Evolutionary conservation across 495 filamentous ascomycete genomes (phyloP), one percentile per base, ranked within the genome.

Genomic region (Aspergillus kassunensis): DNA sequence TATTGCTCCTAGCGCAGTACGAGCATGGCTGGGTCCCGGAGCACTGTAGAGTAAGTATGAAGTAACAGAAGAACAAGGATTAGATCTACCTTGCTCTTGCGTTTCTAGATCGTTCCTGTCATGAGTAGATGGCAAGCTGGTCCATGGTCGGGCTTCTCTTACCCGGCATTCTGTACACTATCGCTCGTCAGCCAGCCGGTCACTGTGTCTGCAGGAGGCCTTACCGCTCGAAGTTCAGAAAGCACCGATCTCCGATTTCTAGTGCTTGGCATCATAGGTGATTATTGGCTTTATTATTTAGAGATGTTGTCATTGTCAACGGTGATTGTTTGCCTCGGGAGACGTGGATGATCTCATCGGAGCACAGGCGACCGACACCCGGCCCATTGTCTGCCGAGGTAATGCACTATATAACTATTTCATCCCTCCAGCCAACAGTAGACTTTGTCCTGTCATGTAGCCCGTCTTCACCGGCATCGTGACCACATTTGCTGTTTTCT

Each of bases 401-500:
- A 9, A 27, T 27, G 24, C 9, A 4, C 19, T 29, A 21, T 37
- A 23, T 19, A 10, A 9, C 36, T 41, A 74, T 60, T 74, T 74
- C 58, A 84, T 65, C 23, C 80, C 82, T 11, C 82, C 80, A 36
- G 74, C 81, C 56, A 80, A 58, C 59, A 80, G 59, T 37, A 83
- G 71, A 53, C 77, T 81, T 64, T 81, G 81, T 12, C 76, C 81
- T 4, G 86, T 90, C 68, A 87, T 73, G 57, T 88, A 89, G 6
- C 84, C 86, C 7, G 83, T 89, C 50, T 69, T 79, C 49, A 80
- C 79, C 46, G 87, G 67, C 83, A 87, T 85, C 4, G 71, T 73
- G 16, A 90, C 84, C 27, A 80, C 78, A 65, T 85, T 84, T 1
- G 83, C 84, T 40, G 82, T 78, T 67, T 90, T 85, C 35, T 81